phyloP scores from a whole-genome alignment of 768 basidiomycete species.

The Phylloporus scabripes region DNA sequence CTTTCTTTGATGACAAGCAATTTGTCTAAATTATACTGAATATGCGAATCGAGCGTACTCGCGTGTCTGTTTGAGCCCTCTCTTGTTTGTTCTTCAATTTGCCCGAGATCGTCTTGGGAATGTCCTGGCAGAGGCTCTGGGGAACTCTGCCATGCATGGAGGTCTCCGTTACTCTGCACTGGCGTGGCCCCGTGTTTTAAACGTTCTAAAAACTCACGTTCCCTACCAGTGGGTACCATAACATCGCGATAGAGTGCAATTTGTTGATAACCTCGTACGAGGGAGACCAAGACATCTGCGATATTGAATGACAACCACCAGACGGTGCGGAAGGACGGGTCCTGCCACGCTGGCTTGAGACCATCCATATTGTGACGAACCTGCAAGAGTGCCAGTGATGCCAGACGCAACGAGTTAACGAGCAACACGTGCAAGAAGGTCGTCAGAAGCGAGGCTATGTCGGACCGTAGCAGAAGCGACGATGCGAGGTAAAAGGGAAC shows the following conservation, averaged over 20 bases:
- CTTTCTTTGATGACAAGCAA: slow-evolving; percentile 57
- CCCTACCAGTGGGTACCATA: slow-evolving; percentile 45
- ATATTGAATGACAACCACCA: slow-evolving; percentile 76
- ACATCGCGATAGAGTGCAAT: slow-evolving; percentile 65
- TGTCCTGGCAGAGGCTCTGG: slow-evolving; percentile 5
- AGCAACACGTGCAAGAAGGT: slow-evolving; percentile 45
- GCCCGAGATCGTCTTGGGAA: slow-evolving; percentile 15
- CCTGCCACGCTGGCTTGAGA: slow-evolving; percentile 47
- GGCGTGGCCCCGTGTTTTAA: slow-evolving; percentile 15
- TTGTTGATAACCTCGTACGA: slow-evolving; percentile 67
- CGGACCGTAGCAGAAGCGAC: slow-evolving; percentile 24
- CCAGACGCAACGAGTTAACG: slow-evolving; percentile 49
- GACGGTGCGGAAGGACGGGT: slow-evolving; percentile 55
- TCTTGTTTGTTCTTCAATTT: slow-evolving; percentile 17
- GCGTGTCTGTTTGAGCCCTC: not conserved
- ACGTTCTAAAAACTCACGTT: slow-evolving; percentile 35
- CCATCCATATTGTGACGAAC: slow-evolving; percentile 40
- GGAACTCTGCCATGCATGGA: slow-evolving; percentile 8
- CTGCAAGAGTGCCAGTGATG: slow-evolving; percentile 48
- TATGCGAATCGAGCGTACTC: slow-evolving; percentile 32
- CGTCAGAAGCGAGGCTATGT: slow-evolving; percentile 32
- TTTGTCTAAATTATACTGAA: slow-evolving; percentile 64
- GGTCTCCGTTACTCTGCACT: slow-evolving; percentile 6
- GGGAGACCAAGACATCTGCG: slow-evolving; percentile 59
- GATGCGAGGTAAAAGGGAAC: slow-evolving; percentile 32